phyloP scores from a whole-genome alignment of 345 rosid genomes.

The Lepidium didymum region DNA sequence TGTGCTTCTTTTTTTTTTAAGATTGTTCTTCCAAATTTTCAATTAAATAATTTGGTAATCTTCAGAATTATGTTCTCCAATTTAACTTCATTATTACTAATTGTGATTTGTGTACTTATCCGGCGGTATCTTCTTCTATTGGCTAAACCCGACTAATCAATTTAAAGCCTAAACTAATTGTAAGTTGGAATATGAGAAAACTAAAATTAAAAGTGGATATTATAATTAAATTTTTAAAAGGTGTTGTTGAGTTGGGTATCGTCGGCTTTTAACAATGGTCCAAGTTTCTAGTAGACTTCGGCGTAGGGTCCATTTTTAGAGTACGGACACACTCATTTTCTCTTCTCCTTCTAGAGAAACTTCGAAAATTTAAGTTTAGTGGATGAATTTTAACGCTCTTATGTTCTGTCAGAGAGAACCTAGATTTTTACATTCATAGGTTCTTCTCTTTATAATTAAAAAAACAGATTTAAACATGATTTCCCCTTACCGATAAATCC shows the following conservation, averaged over 20 bases:
- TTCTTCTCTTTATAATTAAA: neutral
- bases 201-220: neutral
- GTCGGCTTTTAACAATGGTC: constrained; percentile 15
- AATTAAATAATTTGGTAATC: constrained; percentile 13
- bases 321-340: neutral
- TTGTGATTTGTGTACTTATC: neutral
- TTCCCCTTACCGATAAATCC: no score
- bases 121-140: neutral
- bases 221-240: neutral
- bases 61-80: neutral
- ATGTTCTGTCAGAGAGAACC: neutral
- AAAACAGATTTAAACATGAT: no score
- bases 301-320: constrained; percentile 9
- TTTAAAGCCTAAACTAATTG: neutral
- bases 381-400: neutral
- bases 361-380: neutral
- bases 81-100: neutral
- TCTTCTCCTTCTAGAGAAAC: neutral
- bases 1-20: constrained; percentile 19
- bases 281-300: constrained; percentile 29
- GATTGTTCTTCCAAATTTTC: constrained; percentile 19
- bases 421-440: neutral
- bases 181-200: neutral
- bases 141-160: neutral
- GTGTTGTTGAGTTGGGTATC: neutral